Percentiles rank a stretch among this genome's conserved stretches.
Conservation (phyloP, 129 eudicot genomes). For the Silybum marianum region DNA sequence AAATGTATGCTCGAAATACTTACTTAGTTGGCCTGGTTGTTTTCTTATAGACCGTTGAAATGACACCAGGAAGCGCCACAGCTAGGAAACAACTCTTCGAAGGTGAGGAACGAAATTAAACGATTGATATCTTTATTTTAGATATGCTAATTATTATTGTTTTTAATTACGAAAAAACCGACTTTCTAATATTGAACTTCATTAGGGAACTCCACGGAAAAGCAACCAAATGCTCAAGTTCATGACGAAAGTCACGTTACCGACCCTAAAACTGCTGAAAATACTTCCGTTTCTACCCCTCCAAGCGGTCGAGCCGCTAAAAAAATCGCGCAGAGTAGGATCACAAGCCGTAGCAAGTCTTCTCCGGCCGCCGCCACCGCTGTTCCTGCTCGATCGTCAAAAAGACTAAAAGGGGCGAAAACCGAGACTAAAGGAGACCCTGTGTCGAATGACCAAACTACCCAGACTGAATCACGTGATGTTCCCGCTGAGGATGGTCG, state of each 20-base stretch:
- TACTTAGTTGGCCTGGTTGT: too few relatives aligned
- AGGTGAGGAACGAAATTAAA: constrained; percentile 22
- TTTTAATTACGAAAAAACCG: too few relatives aligned
- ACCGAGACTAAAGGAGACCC: constrained; percentile 28
- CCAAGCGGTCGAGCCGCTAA: constrained; percentile 27
- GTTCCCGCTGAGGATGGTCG: constrained; percentile 5
- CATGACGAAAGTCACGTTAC: constrained; percentile 6
- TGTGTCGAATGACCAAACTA: constrained; percentile 31
- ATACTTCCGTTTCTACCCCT: constrained; percentile 19
- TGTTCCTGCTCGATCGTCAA: constrained; percentile 50
- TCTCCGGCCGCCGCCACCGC: background rate
- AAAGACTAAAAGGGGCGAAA: constrained; percentile 50
- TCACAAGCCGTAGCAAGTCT: constrained; percentile 6
- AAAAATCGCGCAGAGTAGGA: constrained; percentile 24
- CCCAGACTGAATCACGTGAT: constrained; percentile 22
- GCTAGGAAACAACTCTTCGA: constrained; percentile 31
- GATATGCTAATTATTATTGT: background rate
- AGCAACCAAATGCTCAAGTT: background rate
- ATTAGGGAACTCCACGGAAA: constrained; percentile 23
- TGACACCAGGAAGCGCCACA: constrained; percentile 18
- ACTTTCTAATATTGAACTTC: constrained; percentile 2
- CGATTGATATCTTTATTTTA: background rate
- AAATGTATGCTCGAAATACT: background rate
- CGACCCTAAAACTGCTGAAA: constrained; percentile 28
- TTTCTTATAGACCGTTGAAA: constrained; percentile 35